Conservation (phyloP, 768 basidiomycete genomes). For the Auricularia auricula-judae region DNA sequence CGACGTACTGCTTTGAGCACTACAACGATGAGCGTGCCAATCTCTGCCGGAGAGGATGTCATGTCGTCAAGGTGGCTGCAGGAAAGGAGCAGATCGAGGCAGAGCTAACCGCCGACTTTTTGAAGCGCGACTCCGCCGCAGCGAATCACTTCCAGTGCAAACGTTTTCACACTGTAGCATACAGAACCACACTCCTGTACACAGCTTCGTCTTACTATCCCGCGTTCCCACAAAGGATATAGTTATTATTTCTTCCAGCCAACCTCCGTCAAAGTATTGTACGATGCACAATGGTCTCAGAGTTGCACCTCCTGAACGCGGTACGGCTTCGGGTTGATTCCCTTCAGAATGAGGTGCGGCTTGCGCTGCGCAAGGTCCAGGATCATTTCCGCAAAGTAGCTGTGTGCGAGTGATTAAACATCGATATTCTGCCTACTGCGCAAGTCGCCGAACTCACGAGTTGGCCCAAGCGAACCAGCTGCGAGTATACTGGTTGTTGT, state of each 20-base stretch:
- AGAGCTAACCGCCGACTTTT: not conserved
- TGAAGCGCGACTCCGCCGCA: not conserved
- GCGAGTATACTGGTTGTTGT: constrained; percentile 46
- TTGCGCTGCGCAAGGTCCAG: constrained; percentile 65
- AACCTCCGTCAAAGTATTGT: not conserved
- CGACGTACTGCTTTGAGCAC: constrained; percentile 82
- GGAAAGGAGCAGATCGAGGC: constrained; percentile 5
- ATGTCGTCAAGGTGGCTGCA: constrained; percentile 22
- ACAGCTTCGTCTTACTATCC: too few relatives aligned
- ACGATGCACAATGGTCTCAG: not conserved
- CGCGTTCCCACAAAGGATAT: too few relatives aligned
- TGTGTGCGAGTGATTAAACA: constrained; percentile 13
- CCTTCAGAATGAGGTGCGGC: constrained; percentile 53
- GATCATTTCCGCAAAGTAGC: constrained; percentile 76
- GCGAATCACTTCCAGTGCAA: too few relatives aligned
- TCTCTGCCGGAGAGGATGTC: constrained; percentile 55
- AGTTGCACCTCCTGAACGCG: constrained; percentile 22
- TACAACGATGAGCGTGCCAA: constrained; percentile 90
- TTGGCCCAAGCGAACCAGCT: constrained; percentile 81
- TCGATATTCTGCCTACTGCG: not conserved
- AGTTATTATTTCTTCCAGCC: not conserved
- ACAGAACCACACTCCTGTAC: not conserved
- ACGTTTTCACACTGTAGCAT: not conserved
- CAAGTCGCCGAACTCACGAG: constrained; percentile 1
- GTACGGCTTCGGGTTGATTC: constrained; percentile 35